phyloP scores from a whole-genome alignment of 2,329 filamentous ascomycete genomes.

The Ophiostoma tasmaniense region DNA sequence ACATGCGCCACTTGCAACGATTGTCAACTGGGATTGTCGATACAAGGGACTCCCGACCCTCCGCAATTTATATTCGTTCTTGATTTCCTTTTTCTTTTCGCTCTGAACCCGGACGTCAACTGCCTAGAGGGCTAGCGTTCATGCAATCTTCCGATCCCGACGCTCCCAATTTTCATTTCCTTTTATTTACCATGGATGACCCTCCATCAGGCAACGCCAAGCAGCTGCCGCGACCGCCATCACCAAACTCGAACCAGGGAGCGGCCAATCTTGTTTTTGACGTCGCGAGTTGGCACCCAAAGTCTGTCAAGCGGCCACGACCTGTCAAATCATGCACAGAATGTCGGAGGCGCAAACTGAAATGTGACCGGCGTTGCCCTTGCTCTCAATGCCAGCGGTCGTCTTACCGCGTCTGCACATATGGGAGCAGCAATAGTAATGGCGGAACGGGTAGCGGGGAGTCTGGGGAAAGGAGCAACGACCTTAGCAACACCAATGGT shows the following conservation, averaged over 20 bases:
- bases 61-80: too few species aligned
- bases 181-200: constrained; percentile 11
- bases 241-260: constrained; percentile 9
- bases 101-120: background rate
- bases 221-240: constrained; percentile 2
- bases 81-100: background rate
- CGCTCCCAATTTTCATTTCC: constrained; percentile 3
- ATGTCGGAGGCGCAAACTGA: constrained; percentile 49
- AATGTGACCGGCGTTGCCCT: constrained; percentile 47
- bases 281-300: constrained; percentile 21
- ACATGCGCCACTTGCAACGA: background rate
- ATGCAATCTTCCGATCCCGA: constrained; percentile 5
- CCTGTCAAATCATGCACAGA: constrained; percentile 50
- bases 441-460: constrained; percentile 29
- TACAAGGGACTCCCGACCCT: background rate
- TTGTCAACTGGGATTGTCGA: background rate
- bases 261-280: constrained; percentile 19
- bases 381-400: constrained; percentile 52
- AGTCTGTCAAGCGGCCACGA: constrained; percentile 42
- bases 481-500: constrained; percentile 42
- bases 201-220: background rate
- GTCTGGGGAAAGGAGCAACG: constrained; percentile 23
- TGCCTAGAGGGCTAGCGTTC: constrained; percentile 2
- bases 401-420: constrained; percentile 42
- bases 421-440: constrained; percentile 40